Evolutionary conservation across 192 early-diverging fungal genomes (phyloP).

Genomic region (Coemansia sp.): DNA sequence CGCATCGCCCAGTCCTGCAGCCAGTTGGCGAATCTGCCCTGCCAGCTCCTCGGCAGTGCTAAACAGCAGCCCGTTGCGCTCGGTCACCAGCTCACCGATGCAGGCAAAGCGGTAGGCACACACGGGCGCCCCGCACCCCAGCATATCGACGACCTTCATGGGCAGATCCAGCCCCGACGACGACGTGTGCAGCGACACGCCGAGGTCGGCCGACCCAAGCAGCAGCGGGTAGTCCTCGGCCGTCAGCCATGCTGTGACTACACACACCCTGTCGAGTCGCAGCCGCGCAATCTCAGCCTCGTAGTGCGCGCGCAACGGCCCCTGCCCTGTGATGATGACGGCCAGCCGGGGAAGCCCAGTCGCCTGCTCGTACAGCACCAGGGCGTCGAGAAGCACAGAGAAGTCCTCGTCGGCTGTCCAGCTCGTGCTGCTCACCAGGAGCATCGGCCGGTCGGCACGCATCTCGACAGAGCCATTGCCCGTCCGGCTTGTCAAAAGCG

Average conservation of each 20-base stretch:
- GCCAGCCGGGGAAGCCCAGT: constrained; percentile 55
- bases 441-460: constrained; percentile 59
- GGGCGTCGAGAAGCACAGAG: constrained; percentile 68
- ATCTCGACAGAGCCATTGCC: constrained; percentile 15
- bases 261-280: constrained; percentile 51
- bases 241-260: constrained; percentile 79
- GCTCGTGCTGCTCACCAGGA: constrained; percentile 85
- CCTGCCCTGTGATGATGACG: constrained; percentile 92
- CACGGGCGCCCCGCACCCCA: constrained; percentile 91
- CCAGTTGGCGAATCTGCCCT: constrained; percentile 52
- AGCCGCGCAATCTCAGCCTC: constrained; percentile 58
- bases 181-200: constrained; percentile 90
- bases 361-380: constrained; percentile 53
- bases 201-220: constrained; percentile 91
- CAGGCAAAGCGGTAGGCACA: constrained; percentile 69
- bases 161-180: constrained; percentile 94
- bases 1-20: constrained; percentile 5
- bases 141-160: constrained; percentile 99
- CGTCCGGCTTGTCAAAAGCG: constrained; percentile 22
- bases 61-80: constrained; percentile 71
- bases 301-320: constrained; percentile 72
- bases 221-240: constrained; percentile 81
- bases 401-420: constrained; percentile 99
- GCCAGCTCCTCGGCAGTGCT: constrained; percentile 54
- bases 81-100: constrained; percentile 63